Percentiles rank a stretch among this genome's conserved stretches.
These are phyloP conservation scores for Saccharum spontaneum DNA, from an alignment of 176 grass and related monocot species.

Conservation along the genomic window DNA sequence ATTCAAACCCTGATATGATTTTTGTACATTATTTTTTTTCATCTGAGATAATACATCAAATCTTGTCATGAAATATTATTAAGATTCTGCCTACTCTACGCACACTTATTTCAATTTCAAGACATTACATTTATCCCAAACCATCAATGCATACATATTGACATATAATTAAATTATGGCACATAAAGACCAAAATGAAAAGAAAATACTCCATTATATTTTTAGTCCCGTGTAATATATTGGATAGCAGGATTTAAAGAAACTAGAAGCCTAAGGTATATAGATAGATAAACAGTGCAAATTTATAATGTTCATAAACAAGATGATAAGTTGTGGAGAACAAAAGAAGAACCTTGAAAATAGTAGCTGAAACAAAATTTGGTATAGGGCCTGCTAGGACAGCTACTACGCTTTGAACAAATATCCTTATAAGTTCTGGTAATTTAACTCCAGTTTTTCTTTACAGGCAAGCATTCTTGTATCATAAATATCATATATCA, in stretches of 20 bases:
- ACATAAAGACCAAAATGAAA: not conserved
- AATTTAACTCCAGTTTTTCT: not conserved
- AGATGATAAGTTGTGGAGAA: not conserved
- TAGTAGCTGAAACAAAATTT: not conserved
- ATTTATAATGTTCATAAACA: not conserved
- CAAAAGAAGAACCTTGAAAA: not conserved
- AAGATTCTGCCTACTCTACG: slow-evolving; percentile 13
- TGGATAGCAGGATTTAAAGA: slow-evolving; percentile 7
- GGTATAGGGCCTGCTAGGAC: not conserved
- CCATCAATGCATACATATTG: not conserved
- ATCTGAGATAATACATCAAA: slow-evolving; percentile 29
- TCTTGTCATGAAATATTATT: slow-evolving; percentile 10
- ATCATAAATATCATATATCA: not conserved
- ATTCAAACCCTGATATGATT: slow-evolving; percentile 36
- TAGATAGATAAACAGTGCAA: not conserved
- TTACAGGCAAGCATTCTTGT: not conserved
- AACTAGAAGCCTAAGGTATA: not conserved
- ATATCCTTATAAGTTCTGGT: not conserved
- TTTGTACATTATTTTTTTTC: slow-evolving; percentile 27
- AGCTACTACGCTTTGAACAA: not conserved
- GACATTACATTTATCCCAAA: not conserved
- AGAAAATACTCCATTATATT: not conserved
- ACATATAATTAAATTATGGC: not conserved
- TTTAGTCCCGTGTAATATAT: slow-evolving; percentile 2
- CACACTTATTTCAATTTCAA: not conserved